Base-by-base conservation (phyloP, 208 protist genomes). In the Borovskyia barvae region DNA sequence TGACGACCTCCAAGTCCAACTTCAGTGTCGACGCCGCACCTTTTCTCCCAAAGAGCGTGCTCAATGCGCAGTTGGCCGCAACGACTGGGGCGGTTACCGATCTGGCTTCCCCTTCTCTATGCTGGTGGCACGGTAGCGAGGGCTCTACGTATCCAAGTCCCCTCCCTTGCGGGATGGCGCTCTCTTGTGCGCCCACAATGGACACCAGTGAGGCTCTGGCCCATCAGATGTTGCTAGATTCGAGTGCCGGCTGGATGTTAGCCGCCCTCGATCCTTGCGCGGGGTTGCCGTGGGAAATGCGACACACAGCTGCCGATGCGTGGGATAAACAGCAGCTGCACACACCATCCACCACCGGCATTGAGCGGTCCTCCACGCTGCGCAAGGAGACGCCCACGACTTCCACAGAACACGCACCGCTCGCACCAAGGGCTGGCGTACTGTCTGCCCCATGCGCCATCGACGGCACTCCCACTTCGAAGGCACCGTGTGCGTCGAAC, bases 141-240 rank as follows among this genome's bases (percentile, higher is more conserved):
- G n/a, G n/a, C n/a, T n/a, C n/a, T n/a, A n/a, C n/a, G n/a, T n/a
- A n/a, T n/a, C n/a, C n/a, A n/a, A n/a, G n/a, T n/a, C n/a, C n/a
- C n/a, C n/a, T n/a, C n/a, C n/a, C n/a, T n/a, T n/a, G n/a, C n/a
- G n/a, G n/a, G n/a, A n/a, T n/a, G n/a, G n/a, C n/a, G n/a, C n/a
- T n/a, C n/a, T n/a, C n/a, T n/a, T n/a, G n/a, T n/a, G n/a, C n/a
- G n/a, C n/a, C 29, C 5, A 5, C 28, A 26, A 47, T 54, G 46
- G 57, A 63, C 46, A 54, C 57, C 8, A 61, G 53, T 19, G 54
- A 70, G 48, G 47, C 46, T 1, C 35, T 63, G 15, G 17, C 47
- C 3, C 56, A 58, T 20, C 49, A 63, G 37, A 57, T 58, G 37
- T 54, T 43, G 53, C 60, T 52, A n/a, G 63, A 51, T 40, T 55